phyloP scores from a whole-genome alignment of 768 basidiomycete species.

The Paxillus ammoniavirescens region DNA sequence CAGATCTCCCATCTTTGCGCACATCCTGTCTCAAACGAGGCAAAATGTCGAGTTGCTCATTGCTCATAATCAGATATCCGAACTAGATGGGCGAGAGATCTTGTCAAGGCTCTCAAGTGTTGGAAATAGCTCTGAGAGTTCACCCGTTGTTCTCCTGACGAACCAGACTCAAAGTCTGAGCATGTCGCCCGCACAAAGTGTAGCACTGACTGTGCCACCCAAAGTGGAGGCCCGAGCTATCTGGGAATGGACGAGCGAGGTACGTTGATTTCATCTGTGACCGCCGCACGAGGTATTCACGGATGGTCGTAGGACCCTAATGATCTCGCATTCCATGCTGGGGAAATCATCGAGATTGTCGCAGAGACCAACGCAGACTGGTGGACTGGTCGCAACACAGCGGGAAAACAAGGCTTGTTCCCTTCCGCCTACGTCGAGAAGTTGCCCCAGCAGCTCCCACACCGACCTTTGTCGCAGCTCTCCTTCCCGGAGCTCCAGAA shows the following conservation, averaged over 20 bases:
- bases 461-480: conserved; percentile 17
- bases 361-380: conserved; percentile 86
- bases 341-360: conserved; percentile 78
- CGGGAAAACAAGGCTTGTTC: conserved; percentile 71
- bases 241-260: conserved; percentile 32
- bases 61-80: conserved; percentile 39
- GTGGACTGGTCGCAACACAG: conserved; percentile 73
- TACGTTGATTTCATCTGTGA: conserved; percentile 4
- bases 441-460: conserved; percentile 25
- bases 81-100: conserved; percentile 40
- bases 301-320: conserved; percentile 55
- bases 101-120: conserved; percentile 35
- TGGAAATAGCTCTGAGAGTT: conserved; percentile 17
- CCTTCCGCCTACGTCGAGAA: conserved; percentile 77
- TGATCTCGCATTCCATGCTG: conserved; percentile 71
- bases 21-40: conserved; percentile 47
- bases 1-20: conserved; percentile 19
- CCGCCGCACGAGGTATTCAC: conserved; percentile 6
- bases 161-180: conserved; percentile 19
- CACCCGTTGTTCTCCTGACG: conserved; percentile 20
- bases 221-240: conserved; percentile 28
- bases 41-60: conserved; percentile 48
- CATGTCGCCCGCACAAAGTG: conserved; percentile 20
- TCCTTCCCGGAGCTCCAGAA: conserved; percentile 23
- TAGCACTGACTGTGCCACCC: background rate